Evolutionary conservation across 2,329 filamentous ascomycete genomes (phyloP).

Genomic region (Neodidymelliopsis sp.): DNA sequence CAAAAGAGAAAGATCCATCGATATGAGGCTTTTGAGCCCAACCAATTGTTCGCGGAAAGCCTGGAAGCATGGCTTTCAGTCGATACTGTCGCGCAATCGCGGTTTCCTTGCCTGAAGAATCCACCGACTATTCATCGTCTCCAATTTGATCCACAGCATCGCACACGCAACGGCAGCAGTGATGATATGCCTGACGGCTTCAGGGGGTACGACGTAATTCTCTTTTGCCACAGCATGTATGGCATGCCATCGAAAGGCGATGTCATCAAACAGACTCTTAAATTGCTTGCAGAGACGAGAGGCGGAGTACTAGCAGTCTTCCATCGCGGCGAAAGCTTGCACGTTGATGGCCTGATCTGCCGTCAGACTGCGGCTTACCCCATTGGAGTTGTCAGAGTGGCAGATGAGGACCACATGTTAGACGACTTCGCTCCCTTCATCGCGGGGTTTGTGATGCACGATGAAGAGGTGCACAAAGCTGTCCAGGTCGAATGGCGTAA

Average conservation of each 20-base stretch:
- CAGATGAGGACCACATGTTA: conserved; percentile 55
- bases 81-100: conserved; percentile 34
- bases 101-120: conserved; percentile 54
- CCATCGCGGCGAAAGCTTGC: conserved; percentile 58
- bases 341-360: conserved; percentile 59
- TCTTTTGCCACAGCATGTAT: conserved; percentile 72
- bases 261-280: conserved; percentile 57
- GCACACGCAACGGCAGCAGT: background rate
- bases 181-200: conserved; percentile 4
- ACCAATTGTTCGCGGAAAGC: conserved; percentile 53
- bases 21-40: conserved; percentile 65
- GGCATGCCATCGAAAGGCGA: conserved; percentile 61
- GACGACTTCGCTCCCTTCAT: conserved; percentile 63
- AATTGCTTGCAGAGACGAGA: conserved; percentile 54
- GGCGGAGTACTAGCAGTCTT: conserved; percentile 62
- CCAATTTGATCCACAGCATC: conserved; percentile 48
- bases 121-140: conserved; percentile 49
- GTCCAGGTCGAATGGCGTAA: conserved; percentile 57
- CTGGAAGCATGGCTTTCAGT: conserved; percentile 55
- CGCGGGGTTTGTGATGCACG: conserved; percentile 54
- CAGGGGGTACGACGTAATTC: conserved; percentile 61
- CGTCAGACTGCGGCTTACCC: conserved; percentile 58
- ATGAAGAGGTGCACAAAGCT: conserved; percentile 28
- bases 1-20: conserved; percentile 55
- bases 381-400: conserved; percentile 53